Evolutionary conservation across 306 rosid species (phyloP).

Genomic region (Acacia crassicarpa): DNA sequence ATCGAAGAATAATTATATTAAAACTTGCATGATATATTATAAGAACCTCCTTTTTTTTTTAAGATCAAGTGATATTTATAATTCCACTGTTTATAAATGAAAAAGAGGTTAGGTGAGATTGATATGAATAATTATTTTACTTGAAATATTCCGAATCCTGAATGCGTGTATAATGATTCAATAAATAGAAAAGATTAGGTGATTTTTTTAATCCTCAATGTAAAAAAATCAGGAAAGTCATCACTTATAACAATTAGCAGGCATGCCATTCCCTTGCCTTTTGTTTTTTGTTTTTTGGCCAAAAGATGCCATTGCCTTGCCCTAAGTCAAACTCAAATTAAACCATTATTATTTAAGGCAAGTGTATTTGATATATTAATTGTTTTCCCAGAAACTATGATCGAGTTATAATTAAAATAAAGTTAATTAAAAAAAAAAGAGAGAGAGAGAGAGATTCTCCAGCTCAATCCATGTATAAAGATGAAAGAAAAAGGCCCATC

Average conservation of each 20-base stretch:
- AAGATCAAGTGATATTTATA: not conserved
- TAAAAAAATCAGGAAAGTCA: not conserved
- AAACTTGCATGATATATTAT: not conserved
- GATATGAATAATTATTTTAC: not conserved
- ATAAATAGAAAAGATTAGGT: not conserved
- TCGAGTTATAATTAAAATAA: not conserved
- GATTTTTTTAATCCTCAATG: not conserved
- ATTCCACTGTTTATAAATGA: not conserved
- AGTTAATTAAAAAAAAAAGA: not conserved
- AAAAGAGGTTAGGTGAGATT: not conserved
- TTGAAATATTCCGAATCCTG: not conserved
- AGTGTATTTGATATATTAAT: not conserved
- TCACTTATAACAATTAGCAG: not conserved
- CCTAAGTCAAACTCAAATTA: not conserved
- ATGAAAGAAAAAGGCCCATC: not conserved
- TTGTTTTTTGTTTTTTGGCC: too few relatives aligned
- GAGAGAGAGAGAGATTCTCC: not conserved
- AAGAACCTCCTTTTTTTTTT: not conserved
- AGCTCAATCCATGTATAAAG: not conserved
- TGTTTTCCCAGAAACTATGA: not conserved
- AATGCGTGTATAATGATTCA: not conserved
- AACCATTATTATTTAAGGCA: not conserved
- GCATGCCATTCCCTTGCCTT: not conserved
- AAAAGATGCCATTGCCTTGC: not conserved
- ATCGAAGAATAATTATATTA: not conserved